phyloP scores from a whole-genome alignment of 768 basidiomycete species.

The Kwoniella bestiolae region DNA sequence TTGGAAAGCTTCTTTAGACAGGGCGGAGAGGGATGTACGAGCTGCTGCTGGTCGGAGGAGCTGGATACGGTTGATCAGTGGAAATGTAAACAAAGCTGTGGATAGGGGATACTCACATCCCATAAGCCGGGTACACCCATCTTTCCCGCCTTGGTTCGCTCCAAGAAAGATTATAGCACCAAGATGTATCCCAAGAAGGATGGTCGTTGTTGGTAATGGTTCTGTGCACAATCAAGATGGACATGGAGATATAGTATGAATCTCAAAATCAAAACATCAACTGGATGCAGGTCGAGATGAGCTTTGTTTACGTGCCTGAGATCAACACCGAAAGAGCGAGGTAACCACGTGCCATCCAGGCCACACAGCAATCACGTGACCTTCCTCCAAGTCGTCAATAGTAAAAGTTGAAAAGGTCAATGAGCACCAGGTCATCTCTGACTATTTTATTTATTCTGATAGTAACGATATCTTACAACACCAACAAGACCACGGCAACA shows the following conservation, averaged over 20 bases:
- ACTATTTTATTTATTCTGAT: too few relatives aligned
- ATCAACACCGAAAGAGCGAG: background rate
- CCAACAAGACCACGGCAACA: too few relatives aligned
- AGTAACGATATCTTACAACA: too few relatives aligned
- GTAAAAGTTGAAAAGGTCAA: constrained; percentile 12
- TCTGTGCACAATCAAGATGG: too few relatives aligned
- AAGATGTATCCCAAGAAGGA: background rate
- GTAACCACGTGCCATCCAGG: background rate
- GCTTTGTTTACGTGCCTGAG: constrained; percentile 21
- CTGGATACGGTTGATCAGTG: constrained; percentile 51
- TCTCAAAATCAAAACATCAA: too few relatives aligned
- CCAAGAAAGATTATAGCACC: constrained; percentile 16
- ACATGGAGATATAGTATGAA: too few relatives aligned
- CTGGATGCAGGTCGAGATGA: background rate
- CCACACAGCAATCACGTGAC: constrained; percentile 15
- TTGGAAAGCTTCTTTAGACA: constrained; percentile 78
- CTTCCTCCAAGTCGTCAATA: background rate
- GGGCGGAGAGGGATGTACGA: constrained; percentile 73
- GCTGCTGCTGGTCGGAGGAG: constrained; percentile 73
- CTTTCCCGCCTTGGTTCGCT: background rate
- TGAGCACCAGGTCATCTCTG: too few relatives aligned
- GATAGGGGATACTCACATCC: constrained; percentile 55
- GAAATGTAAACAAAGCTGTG: background rate
- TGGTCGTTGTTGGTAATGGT: too few relatives aligned
- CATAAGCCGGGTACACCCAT: constrained; percentile 60